Base-by-base conservation (phyloP, 176 grass and related monocot species). In the Carex parvula region DNA sequence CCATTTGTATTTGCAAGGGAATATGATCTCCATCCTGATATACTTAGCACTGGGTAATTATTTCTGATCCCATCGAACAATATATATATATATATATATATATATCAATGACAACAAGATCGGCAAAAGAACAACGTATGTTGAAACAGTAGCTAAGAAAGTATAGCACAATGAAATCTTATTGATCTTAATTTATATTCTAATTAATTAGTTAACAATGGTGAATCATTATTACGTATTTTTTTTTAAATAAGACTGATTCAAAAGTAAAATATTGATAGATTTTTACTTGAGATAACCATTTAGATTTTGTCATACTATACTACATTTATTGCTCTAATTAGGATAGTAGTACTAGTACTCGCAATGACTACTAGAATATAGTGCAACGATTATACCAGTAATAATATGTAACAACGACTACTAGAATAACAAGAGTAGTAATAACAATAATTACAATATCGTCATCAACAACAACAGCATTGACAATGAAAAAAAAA, bases 1-100 rank as follows among this genome's bases (percentile, higher is more conserved):
- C 83, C 94, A 82, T 97, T 94, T 87, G 94, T 97, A 22, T 94
- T 97, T 80, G 94, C 94, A 0, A 94, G 89, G 61, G 94, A 94
- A 80, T 97, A 97, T 53, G 88, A 79, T 67, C 83, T 97, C 16
- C 94, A 97, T 63, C 85, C 94, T 64, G 90, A 94, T 52, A 94
- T 94, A 70, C 64, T 97, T 21, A 97, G 94, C 71, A 97, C 94
- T 24, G 87, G 90, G 94, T 94, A 92, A 74, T 50, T 52, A 24
- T 74, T 48, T 50, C 41, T 50, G 10, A 50, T 72, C 39, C 18
- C 57, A 59, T 59, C n/a, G 0, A n/a, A 59, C 46, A 50, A 50
- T 44, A 26, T 26, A 26, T n/a, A n/a, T n/a, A n/a, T n/a, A n/a
- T n/a, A n/a, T n/a, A n/a, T n/a, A n/a, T 29, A 29, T 29, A 37